Conservation (phyloP, 371 early-diverging fungal species). For the Saksenaea vasiformis region DNA sequence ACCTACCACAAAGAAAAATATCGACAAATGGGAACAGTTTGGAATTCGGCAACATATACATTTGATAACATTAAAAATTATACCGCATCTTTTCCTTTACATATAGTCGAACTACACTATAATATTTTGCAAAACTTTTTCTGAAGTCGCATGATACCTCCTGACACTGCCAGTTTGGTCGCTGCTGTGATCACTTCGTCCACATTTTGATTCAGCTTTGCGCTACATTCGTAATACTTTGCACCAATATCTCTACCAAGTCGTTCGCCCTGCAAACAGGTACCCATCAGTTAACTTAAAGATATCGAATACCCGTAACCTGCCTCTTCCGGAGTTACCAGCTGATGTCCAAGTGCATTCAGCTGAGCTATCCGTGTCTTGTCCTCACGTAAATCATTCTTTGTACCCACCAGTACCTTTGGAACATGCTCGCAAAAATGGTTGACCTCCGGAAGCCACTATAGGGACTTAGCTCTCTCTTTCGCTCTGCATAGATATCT, state of each 20-base stretch:
- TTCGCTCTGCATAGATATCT: not conserved
- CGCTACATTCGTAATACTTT: constrained; percentile 56
- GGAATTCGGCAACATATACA: too few relatives aligned
- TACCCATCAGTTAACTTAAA: not conserved
- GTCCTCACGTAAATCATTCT: constrained; percentile 78
- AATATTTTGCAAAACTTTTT: constrained; percentile 40
- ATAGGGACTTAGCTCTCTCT: constrained; percentile 6
- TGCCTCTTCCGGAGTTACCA: constrained; percentile 40
- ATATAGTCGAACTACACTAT: not conserved
- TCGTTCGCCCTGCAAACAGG: constrained; percentile 36
- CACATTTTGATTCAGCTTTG: constrained; percentile 45
- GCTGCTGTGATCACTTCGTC: constrained; percentile 51
- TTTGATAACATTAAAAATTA: too few relatives aligned
- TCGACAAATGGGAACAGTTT: too few relatives aligned
- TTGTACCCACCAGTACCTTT: constrained; percentile 87
- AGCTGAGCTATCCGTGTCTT: constrained; percentile 30
- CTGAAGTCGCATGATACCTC: constrained; percentile 45
- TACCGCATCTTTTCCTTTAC: too few relatives aligned
- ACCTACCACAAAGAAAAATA: too few relatives aligned
- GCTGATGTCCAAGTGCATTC: constrained; percentile 34
- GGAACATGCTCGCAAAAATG: constrained; percentile 86
- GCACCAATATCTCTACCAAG: constrained; percentile 52
- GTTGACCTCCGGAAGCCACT: constrained; percentile 86
- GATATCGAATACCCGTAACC: constrained; percentile 2
- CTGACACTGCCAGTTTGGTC: constrained; percentile 43